Percentiles rank a stretch among this genome's conserved stretches.
phyloP scores from a whole-genome alignment of 2,329 filamentous ascomycete species.

The Pseudocercospora pini-densiflorae region DNA sequence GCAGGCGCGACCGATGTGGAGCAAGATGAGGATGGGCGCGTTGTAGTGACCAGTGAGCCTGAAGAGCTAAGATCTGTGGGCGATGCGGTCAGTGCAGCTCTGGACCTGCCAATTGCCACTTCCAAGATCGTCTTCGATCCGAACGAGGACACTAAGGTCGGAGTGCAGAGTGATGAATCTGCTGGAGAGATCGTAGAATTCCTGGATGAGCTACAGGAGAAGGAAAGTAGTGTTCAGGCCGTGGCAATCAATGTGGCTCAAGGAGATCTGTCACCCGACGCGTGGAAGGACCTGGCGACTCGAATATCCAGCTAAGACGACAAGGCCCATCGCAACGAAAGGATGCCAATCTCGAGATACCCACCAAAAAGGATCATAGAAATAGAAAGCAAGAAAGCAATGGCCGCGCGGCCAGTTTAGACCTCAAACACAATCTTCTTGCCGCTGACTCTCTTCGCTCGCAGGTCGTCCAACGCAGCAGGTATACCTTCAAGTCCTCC shows the following conservation, averaged over 20 bases:
- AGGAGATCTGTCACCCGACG: constrained; percentile 36
- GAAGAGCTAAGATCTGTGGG: constrained; percentile 67
- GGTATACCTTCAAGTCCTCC: constrained; percentile 8
- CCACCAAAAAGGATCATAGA: not conserved
- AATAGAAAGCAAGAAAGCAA: not conserved
- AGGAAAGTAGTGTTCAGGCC: constrained; percentile 71
- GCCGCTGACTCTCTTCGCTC: constrained; percentile 13
- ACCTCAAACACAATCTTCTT: constrained; percentile 13
- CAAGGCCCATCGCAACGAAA: not conserved
- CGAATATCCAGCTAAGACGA: constrained; percentile 20
- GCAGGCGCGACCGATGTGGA: constrained; percentile 78
- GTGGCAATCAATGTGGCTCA: constrained; percentile 72
- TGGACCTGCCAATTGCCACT: constrained; percentile 70
- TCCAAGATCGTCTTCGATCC: constrained; percentile 85
- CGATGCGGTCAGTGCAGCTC: constrained; percentile 64
- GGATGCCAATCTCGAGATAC: not conserved
- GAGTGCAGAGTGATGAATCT: constrained; percentile 62
- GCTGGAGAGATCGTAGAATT: constrained; percentile 64
- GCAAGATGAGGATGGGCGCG: constrained; percentile 67
- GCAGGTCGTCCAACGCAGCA: constrained; percentile 5
- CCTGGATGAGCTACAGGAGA: constrained; percentile 64
- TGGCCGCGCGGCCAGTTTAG: not conserved
- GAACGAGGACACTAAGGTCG: constrained; percentile 76
- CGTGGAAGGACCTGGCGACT: constrained; percentile 36
- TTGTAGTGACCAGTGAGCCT: constrained; percentile 74